Evolutionary conservation across 108 stramenopile species (phyloP).

Genomic region (Skeletonema marinoi): DNA sequence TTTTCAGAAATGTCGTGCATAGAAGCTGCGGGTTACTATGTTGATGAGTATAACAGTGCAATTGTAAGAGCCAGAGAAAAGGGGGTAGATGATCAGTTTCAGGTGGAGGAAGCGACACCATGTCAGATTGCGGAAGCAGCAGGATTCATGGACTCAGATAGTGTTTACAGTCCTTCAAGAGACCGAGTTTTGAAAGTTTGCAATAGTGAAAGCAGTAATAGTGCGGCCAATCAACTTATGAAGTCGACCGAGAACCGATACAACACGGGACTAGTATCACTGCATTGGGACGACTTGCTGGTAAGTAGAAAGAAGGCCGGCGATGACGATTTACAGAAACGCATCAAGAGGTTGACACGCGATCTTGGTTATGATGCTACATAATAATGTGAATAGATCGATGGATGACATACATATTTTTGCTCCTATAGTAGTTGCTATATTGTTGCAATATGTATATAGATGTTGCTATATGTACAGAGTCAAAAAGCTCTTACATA

Average conservation of each 20-base stretch:
- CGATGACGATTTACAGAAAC: constrained; percentile 23
- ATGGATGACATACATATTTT: neutral
- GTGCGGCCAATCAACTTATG: constrained; percentile 25
- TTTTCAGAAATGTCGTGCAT: constrained; percentile 46
- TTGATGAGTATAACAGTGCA: constrained; percentile 42
- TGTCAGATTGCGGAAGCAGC: constrained; percentile 59
- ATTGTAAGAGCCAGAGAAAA: constrained; percentile 33
- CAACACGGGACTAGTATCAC: constrained; percentile 23
- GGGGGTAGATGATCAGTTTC: constrained; percentile 43
- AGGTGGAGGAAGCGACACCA: constrained; percentile 40
- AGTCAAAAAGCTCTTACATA: neutral
- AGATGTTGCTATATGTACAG: neutral
- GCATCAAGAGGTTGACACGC: constrained; percentile 20
- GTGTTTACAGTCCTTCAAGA: constrained; percentile 52
- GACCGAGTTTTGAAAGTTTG: constrained; percentile 26
- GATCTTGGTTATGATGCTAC: constrained; percentile 22
- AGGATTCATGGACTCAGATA: constrained; percentile 45
- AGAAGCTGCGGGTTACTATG: constrained; percentile 49
- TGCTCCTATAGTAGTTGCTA: neutral
- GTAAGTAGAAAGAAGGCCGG: constrained; percentile 47
- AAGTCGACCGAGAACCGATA: constrained; percentile 27
- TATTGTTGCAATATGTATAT: neutral
- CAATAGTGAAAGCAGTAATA: neutral
- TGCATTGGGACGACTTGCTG: constrained; percentile 56
- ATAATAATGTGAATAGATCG: neutral